Percentiles rank a stretch among this genome's conserved stretches.
phyloP scores from a whole-genome alignment of 179 eudicot genomes.

The Nepenthes alata region DNA sequence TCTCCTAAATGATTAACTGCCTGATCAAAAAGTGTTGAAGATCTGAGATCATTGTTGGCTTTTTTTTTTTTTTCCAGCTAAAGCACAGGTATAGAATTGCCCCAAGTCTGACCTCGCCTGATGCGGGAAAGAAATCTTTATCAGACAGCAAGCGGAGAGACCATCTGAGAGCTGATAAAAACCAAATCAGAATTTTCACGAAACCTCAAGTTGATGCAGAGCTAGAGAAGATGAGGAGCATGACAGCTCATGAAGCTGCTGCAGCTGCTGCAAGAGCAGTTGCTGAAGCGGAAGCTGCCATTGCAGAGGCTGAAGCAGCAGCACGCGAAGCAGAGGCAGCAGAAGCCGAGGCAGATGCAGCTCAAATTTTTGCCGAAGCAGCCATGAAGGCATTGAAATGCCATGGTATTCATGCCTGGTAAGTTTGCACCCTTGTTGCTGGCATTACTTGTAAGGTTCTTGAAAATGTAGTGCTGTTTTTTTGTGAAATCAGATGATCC shows the following conservation, averaged over 20 bases:
- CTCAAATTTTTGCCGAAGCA: slow-evolving; percentile 50
- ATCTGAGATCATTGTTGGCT: not conserved
- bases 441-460: too few species aligned
- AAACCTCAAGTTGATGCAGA: slow-evolving; percentile 57
- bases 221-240: slow-evolving; percentile 60
- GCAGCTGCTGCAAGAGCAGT: slow-evolving; percentile 68
- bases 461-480: too few species aligned
- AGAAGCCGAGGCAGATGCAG: slow-evolving; percentile 77
- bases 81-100: slow-evolving; percentile 71
- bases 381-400: slow-evolving; percentile 41
- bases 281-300: slow-evolving; percentile 85
- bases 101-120: slow-evolving; percentile 21
- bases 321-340: slow-evolving; percentile 74
- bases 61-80: slow-evolving; percentile 31
- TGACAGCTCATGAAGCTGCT: slow-evolving; percentile 66
- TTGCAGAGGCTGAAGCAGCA: slow-evolving; percentile 73
- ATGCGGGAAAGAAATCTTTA: slow-evolving; percentile 17
- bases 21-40: too few species aligned
- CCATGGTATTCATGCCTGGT: slow-evolving; percentile 36
- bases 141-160: slow-evolving; percentile 27
- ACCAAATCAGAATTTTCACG: slow-evolving; percentile 32
- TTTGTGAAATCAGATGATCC: too few species aligned
- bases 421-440: not conserved
- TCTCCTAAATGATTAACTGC: too few species aligned
- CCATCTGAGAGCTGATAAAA: slow-evolving; percentile 23